phyloP scores from a whole-genome alignment of 345 rosid genomes.

The Mercurialis annua region DNA sequence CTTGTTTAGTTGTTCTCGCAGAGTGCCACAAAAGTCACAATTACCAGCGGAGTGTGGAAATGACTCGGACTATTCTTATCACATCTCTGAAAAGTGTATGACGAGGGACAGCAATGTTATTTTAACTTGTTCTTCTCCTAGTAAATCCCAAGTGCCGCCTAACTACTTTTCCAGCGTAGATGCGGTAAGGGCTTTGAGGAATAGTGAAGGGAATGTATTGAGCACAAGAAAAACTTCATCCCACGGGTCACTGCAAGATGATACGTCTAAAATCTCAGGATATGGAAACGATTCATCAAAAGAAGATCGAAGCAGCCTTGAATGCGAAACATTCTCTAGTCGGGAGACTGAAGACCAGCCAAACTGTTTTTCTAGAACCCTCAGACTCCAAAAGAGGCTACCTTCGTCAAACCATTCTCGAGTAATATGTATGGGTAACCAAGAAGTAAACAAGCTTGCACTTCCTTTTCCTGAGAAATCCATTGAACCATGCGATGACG shows the following conservation, averaged over 20 bases:
- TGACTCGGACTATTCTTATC: slow-evolving; percentile 44
- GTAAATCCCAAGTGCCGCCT: slow-evolving; percentile 34
- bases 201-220: slow-evolving; percentile 69
- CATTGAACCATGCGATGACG: slow-evolving; percentile 18
- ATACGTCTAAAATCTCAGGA: slow-evolving; percentile 21
- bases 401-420: slow-evolving; percentile 19
- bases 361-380: slow-evolving; percentile 40
- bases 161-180: slow-evolving; percentile 29
- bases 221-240: slow-evolving; percentile 44
- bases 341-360: slow-evolving; percentile 35
- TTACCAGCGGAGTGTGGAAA: slow-evolving; percentile 35
- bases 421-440: slow-evolving; percentile 18
- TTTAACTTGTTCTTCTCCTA: slow-evolving; percentile 33
- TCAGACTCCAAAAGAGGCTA: slow-evolving; percentile 32
- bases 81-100: slow-evolving; percentile 45
- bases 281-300: slow-evolving; percentile 26
- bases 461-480: slow-evolving; percentile 29
- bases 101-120: slow-evolving; percentile 27
- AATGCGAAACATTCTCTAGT: slow-evolving; percentile 14
- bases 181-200: slow-evolving; percentile 53
- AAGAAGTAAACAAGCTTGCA: slow-evolving; percentile 32
- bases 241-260: slow-evolving; percentile 33
- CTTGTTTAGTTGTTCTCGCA: slow-evolving; percentile 71
- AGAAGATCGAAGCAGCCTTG: slow-evolving; percentile 25
- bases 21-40: slow-evolving; percentile 46